phyloP scores from a whole-genome alignment of 805 yeast genomes.

The Phaffomyces thermotolerans region DNA sequence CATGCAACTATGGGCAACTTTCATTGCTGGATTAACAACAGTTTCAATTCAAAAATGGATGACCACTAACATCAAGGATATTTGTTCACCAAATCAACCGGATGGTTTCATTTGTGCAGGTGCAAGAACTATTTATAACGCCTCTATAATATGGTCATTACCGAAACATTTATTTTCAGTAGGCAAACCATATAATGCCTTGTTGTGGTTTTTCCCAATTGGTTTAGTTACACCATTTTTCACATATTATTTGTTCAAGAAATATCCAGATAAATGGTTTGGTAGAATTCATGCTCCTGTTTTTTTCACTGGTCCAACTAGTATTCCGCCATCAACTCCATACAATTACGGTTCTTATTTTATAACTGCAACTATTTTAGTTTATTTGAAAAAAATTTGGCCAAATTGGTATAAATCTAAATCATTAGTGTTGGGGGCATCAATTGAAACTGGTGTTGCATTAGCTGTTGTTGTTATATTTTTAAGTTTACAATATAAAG shows the following conservation, averaged over 20 bases:
- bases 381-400: conserved; percentile 39
- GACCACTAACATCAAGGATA: conserved; percentile 29
- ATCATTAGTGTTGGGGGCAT: conserved; percentile 53
- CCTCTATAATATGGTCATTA: conserved; percentile 46
- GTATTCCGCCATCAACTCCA: conserved; percentile 70
- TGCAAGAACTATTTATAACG: conserved; percentile 38
- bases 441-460: conserved; percentile 59
- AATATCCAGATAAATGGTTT: conserved; percentile 24
- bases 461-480: conserved; percentile 50
- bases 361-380: conserved; percentile 36
- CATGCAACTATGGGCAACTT: conserved; percentile 34
- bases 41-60: conserved; percentile 36
- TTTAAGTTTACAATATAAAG: conserved; percentile 42
- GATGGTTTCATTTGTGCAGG: conserved; percentile 39
- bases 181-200: conserved; percentile 45
- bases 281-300: conserved; percentile 52
- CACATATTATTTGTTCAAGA: conserved; percentile 25
- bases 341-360: conserved; percentile 56
- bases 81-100: conserved; percentile 33
- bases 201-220: conserved; percentile 48
- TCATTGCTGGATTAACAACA: conserved; percentile 31
- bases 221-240: conserved; percentile 38
- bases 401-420: conserved; percentile 54
- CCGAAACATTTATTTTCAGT: conserved; percentile 43
- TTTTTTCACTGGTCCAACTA: conserved; percentile 52